A percentile compares a stretch with the other conserved stretches of the same genome.
Evolutionary conservation across 768 basidiomycete genomes (phyloP).

Genomic region (Lactarius quietus): DNA sequence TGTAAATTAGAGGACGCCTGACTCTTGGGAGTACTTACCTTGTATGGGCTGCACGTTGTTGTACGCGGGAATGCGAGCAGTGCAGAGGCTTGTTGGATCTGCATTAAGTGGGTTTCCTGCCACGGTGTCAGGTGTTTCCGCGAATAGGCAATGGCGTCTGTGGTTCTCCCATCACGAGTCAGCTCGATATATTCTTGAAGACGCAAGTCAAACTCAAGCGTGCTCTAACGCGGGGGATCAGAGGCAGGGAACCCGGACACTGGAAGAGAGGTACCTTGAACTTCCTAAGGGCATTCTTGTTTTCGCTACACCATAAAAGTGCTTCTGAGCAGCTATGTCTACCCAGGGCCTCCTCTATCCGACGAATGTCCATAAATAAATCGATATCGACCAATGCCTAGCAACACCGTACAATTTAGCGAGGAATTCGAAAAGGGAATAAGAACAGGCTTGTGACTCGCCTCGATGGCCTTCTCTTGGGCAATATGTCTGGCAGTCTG

Average conservation of each 20-base stretch:
- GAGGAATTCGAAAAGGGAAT: not conserved
- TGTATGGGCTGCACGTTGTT: conserved; percentile 75
- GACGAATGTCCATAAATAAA: conserved; percentile 82
- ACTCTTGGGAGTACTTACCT: conserved; percentile 27
- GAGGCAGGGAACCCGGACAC: conserved; percentile 13
- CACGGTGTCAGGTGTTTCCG: conserved; percentile 77
- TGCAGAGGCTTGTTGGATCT: conserved; percentile 73
- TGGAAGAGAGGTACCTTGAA: conserved; percentile 55
- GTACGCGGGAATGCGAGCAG: conserved; percentile 71
- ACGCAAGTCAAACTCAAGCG: conserved; percentile 93
- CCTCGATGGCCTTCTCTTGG: conserved; percentile 74
- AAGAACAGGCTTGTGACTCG: conserved; percentile 33
- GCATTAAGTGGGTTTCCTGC: conserved; percentile 74
- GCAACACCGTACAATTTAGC: conserved; percentile 20
- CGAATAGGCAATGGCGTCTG: conserved; percentile 81
- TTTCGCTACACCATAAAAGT: conserved; percentile 94
- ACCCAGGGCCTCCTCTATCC: conserved; percentile 78
- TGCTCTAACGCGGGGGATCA: conserved; percentile 56
- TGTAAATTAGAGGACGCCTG: conserved; percentile 6
- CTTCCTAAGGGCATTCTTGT: conserved; percentile 88
- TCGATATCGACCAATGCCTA: conserved; percentile 89
- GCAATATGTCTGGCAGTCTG: conserved; percentile 76
- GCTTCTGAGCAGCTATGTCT: conserved; percentile 83
- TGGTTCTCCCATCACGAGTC: conserved; percentile 56
- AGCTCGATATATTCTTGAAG: conserved; percentile 97